Evolutionary conservation across 441 rosid species (phyloP).

Genomic region (Euphorbia schlechtendalii): DNA sequence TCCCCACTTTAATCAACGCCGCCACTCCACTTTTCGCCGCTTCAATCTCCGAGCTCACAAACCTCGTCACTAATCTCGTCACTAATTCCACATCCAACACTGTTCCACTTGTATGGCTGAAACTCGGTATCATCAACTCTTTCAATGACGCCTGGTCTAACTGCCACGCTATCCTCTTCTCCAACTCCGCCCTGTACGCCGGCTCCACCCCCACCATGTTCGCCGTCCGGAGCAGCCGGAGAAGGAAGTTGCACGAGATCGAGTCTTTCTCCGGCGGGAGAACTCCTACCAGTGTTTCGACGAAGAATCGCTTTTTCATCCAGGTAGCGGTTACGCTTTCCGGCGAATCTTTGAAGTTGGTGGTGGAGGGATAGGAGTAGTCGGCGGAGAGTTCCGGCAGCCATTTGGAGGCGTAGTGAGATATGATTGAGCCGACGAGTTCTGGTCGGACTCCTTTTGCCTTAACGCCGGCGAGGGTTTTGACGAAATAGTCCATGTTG

Average conservation of each 20-base stretch:
- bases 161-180: conserved; percentile 66
- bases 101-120: conserved; percentile 68
- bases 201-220: conserved; percentile 63
- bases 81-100: conserved; percentile 68
- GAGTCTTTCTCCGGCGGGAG: conserved; percentile 80
- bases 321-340: conserved; percentile 58
- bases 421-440: conserved; percentile 69
- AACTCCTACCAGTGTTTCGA: conserved; percentile 69
- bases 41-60: conserved; percentile 36
- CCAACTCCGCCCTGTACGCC: conserved; percentile 50
- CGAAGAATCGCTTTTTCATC: conserved; percentile 70
- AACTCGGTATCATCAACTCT: conserved; percentile 84
- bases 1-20: conserved; percentile 57
- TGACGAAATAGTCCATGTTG: conserved; percentile 76
- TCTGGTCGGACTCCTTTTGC: conserved; percentile 79
- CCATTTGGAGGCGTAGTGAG: conserved; percentile 85
- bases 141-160: conserved; percentile 74
- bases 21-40: conserved; percentile 36
- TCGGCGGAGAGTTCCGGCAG: conserved; percentile 57
- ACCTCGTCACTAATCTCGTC: conserved; percentile 53
- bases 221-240: conserved; percentile 70
- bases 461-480: conserved; percentile 61
- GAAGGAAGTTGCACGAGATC: conserved; percentile 65
- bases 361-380: background rate
- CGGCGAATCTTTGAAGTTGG: conserved; percentile 28